Evolutionary conservation across 2,329 filamentous ascomycete species (phyloP).

Genomic region (Penicillium sp.): DNA sequence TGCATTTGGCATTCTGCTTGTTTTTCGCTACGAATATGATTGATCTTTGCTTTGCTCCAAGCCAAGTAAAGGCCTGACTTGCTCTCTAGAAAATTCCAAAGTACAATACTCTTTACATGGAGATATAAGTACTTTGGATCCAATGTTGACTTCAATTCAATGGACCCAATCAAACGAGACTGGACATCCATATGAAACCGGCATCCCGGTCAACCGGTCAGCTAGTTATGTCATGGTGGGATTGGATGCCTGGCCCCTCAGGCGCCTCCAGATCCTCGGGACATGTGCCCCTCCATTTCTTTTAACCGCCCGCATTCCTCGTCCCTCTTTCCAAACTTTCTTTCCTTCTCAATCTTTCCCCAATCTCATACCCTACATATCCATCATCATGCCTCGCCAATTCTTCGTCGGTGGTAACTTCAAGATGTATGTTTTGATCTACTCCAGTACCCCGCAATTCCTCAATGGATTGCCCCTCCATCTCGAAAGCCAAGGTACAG

Average conservation of each 20-base stretch:
- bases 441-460: conserved; percentile 34
- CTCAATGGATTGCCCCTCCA: conserved; percentile 35
- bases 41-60: conserved; percentile 10
- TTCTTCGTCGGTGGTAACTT: conserved; percentile 99
- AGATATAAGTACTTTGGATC: background rate
- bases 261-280: conserved; percentile 22
- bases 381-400: conserved; percentile 82
- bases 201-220: conserved; percentile 12
- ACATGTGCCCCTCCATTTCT: conserved; percentile 33
- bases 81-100: background rate
- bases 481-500: conserved; percentile 25
- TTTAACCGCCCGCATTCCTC: conserved; percentile 21
- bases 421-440: conserved; percentile 77
- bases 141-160: background rate
- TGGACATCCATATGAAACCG: background rate
- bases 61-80: conserved; percentile 5
- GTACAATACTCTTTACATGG: background rate
- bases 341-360: conserved; percentile 14
- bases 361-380: conserved; percentile 16
- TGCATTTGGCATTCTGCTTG: background rate
- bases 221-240: conserved; percentile 24
- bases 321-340: conserved; percentile 19
- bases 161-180: background rate
- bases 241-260: conserved; percentile 16
- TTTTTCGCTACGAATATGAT: background rate